phyloP scores from a whole-genome alignment of 257 asterid species.

The Solanum sejunctum region DNA sequence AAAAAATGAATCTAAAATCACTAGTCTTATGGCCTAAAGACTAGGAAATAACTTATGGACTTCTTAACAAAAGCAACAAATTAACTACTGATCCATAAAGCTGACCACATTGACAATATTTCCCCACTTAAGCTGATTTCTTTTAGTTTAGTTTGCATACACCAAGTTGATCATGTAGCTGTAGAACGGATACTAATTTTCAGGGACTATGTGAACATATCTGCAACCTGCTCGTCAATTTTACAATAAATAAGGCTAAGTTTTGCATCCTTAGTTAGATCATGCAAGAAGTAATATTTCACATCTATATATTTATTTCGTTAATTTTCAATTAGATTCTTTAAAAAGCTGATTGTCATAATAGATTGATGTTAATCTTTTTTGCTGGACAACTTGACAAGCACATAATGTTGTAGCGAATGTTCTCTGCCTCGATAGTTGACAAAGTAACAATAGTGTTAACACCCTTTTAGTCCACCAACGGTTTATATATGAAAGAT shows the following conservation, averaged over 20 bases:
- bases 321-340: neutral
- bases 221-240: neutral
- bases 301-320: neutral
- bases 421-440: no score
- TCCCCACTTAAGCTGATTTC: neutral
- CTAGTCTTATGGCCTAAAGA: neutral
- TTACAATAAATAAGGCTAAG: neutral
- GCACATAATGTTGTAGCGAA: neutral
- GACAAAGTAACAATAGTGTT: no score
- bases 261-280: neutral
- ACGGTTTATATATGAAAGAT: no score
- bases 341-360: no score
- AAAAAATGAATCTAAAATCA: neutral
- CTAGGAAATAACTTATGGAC: neutral
- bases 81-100: neutral
- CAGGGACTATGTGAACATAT: neutral
- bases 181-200: neutral
- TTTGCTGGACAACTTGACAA: neutral
- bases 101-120: neutral
- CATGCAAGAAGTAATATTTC: neutral
- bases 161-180: neutral
- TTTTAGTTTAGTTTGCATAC: neutral
- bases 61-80: neutral
- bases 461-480: no score
- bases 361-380: neutral